These are phyloP conservation scores for Quercus lobata DNA, from an alignment of 331 rosid genomes.

Conservation along the genomic window DNA sequence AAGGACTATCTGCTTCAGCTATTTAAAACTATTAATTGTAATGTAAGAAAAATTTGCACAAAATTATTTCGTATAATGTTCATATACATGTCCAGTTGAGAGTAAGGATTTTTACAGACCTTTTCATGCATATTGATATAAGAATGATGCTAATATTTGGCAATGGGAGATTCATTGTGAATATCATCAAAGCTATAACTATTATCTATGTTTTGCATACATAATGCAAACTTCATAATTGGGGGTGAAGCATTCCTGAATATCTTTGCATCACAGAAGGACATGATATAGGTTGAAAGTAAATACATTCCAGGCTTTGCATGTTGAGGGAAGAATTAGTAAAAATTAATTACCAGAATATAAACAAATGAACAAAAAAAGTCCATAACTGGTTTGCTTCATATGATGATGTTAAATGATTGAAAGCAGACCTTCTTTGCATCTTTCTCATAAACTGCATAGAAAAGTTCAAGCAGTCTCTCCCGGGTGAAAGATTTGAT, in stretches of 20 bases:
- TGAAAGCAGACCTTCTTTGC: constrained; percentile 68
- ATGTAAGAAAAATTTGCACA: background rate
- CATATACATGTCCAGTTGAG: background rate
- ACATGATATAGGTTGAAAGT: background rate
- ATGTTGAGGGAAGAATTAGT: background rate
- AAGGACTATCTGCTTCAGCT: background rate
- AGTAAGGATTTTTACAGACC: background rate
- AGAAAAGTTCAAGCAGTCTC: constrained; percentile 89
- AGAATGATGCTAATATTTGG: background rate
- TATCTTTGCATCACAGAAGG: constrained; percentile 5
- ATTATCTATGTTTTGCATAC: background rate
- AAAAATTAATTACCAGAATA: background rate
- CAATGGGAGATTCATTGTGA: background rate
- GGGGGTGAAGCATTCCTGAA: background rate
- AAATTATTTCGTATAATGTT: background rate
- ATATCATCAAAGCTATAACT: background rate
- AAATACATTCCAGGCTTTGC: background rate
- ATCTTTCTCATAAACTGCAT: constrained; percentile 86
- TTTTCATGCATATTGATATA: background rate
- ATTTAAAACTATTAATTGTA: background rate
- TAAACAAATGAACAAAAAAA: background rate
- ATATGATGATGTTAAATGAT: background rate
- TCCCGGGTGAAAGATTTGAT: constrained; percentile 87
- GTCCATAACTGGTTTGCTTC: background rate
- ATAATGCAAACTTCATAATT: background rate